phyloP scores from a whole-genome alignment of 2,329 filamentous ascomycete genomes.

The Trichophyton verrucosum region DNA sequence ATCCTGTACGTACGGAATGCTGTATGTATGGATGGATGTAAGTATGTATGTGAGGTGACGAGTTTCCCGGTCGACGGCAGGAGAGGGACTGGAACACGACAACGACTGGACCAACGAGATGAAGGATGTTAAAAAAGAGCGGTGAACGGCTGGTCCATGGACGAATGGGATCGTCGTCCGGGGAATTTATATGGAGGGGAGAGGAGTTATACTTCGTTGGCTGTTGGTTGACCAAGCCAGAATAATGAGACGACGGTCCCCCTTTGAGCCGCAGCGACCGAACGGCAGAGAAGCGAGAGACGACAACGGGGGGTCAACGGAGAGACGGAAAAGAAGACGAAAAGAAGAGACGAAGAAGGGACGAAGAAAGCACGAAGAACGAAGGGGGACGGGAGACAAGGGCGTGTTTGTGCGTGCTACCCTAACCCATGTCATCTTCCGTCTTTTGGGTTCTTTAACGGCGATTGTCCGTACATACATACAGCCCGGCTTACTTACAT shows the following conservation, averaged over 20 bases:
- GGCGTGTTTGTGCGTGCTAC: not conserved
- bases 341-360: too few relatives aligned
- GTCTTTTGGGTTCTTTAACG: not conserved
- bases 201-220: too few relatives aligned
- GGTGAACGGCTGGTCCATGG: constrained; percentile 2
- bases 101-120: not conserved
- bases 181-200: not conserved
- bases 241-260: not conserved
- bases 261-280: not conserved
- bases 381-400: too few relatives aligned
- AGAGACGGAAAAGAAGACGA: too few relatives aligned
- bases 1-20: not conserved
- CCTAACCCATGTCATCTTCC: not conserved
- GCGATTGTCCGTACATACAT: not conserved
- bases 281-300: too few relatives aligned
- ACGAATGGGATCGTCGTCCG: constrained; percentile 3
- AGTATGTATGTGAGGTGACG: not conserved
- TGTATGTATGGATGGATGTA: not conserved
- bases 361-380: too few relatives aligned
- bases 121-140: constrained; percentile 1
- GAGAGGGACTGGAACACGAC: not conserved
- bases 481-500: not conserved
- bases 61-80: not conserved
- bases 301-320: too few relatives aligned
- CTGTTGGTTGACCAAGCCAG: too few relatives aligned